These are phyloP conservation scores for Plasmodium sp. DNA, from an alignment of 169 alveolate genomes.

Conservation along the genomic window DNA sequence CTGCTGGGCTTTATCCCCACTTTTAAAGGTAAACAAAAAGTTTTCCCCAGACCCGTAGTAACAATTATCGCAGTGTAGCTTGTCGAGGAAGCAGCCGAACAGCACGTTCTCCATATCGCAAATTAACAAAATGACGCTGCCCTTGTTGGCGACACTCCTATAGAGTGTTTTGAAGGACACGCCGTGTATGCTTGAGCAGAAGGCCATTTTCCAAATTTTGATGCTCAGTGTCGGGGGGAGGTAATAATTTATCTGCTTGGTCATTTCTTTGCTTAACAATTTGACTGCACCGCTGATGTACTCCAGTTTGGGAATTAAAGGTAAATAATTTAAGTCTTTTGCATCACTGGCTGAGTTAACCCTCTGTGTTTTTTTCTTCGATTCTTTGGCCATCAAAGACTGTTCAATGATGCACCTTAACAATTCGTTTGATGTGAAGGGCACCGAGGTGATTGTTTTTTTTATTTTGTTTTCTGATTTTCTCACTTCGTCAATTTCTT, in stretches of 20 bases:
- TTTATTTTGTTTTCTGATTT: conserved; percentile 56
- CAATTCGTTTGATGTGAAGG: conserved; percentile 66
- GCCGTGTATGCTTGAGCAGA: conserved; percentile 81
- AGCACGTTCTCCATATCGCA: conserved; percentile 87
- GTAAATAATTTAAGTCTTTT: conserved; percentile 22
- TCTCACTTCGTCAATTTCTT: conserved; percentile 67
- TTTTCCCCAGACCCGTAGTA: conserved; percentile 91
- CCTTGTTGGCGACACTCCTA: conserved; percentile 83
- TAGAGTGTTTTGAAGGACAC: conserved; percentile 85
- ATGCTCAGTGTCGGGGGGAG: conserved; percentile 85
- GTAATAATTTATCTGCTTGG: conserved; percentile 75
- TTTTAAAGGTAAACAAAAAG: conserved; percentile 84
- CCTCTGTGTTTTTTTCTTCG: background rate
- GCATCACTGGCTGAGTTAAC: conserved; percentile 9
- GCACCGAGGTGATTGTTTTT: conserved; percentile 69
- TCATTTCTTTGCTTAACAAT: conserved; percentile 79
- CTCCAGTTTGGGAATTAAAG: conserved; percentile 33
- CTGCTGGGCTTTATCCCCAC: background rate
- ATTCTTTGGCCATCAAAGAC: conserved; percentile 24
- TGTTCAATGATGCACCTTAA: conserved; percentile 58
- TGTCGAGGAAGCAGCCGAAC: conserved; percentile 89
- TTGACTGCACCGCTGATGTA: conserved; percentile 48
- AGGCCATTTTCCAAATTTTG: conserved; percentile 83
- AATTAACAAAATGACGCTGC: conserved; percentile 86
- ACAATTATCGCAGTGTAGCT: conserved; percentile 78